Evolutionary conservation across 2,329 filamentous ascomycete species (phyloP).

Genomic region (Catunica adiposa): DNA sequence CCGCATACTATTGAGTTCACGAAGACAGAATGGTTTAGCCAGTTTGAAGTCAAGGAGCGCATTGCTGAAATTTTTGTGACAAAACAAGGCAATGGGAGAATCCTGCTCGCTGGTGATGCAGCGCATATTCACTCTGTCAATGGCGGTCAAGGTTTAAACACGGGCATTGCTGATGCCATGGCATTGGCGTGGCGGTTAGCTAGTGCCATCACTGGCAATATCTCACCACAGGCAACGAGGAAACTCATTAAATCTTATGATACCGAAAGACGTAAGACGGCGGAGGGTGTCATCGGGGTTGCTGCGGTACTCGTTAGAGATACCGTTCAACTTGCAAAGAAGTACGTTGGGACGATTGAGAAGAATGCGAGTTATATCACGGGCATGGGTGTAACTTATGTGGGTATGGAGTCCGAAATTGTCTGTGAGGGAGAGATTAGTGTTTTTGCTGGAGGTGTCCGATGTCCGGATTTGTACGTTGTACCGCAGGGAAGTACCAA

Average conservation of each 20-base stretch:
- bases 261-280: slow-evolving; percentile 27
- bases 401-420: slow-evolving; percentile 21
- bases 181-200: slow-evolving; percentile 37
- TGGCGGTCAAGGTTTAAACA: slow-evolving; percentile 42
- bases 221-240: slow-evolving; percentile 16
- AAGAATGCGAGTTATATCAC: slow-evolving; percentile 33
- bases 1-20: slow-evolving; percentile 28
- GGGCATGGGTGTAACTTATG: slow-evolving; percentile 28
- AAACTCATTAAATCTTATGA: slow-evolving; percentile 28
- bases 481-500: slow-evolving; percentile 11
- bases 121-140: slow-evolving; percentile 40
- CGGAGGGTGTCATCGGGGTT: slow-evolving; percentile 30
- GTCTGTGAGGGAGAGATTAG: slow-evolving; percentile 21
- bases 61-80: slow-evolving; percentile 23
- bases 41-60: slow-evolving; percentile 25
- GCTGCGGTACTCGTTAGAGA: slow-evolving; percentile 30
- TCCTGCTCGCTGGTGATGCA: slow-evolving; percentile 39
- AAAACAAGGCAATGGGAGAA: slow-evolving; percentile 22
- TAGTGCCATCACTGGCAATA: slow-evolving; percentile 17
- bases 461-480: slow-evolving; percentile 25
- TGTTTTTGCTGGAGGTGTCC: slow-evolving; percentile 24
- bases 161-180: slow-evolving; percentile 39
- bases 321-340: slow-evolving; percentile 27
- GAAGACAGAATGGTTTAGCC: slow-evolving; percentile 33
- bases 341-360: slow-evolving; percentile 31